These are phyloP conservation scores for Anisogramma anomala DNA, from an alignment of 2,329 filamentous ascomycete species.

Conservation along the genomic window DNA sequence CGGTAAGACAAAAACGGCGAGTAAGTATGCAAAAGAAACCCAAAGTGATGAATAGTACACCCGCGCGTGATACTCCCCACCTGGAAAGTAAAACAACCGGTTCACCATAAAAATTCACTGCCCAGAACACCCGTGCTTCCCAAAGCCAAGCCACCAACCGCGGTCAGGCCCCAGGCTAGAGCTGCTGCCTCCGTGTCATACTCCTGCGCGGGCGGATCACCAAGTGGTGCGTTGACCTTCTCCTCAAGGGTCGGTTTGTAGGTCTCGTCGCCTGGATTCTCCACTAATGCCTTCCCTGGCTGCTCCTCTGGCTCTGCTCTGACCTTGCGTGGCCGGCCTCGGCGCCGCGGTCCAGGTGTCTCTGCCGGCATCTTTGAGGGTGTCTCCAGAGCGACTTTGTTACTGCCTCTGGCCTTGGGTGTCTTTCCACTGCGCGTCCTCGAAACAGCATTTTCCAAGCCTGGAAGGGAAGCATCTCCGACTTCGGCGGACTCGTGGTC, in stretches of 20 bases:
- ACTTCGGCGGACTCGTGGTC: conserved; percentile 16
- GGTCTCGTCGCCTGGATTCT: conserved; percentile 20
- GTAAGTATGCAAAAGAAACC: not conserved
- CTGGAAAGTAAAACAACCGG: not conserved
- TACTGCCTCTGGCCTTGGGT: conserved; percentile 6
- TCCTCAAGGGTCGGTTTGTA: conserved; percentile 29
- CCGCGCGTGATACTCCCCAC: not conserved
- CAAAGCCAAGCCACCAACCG: conserved; percentile 32
- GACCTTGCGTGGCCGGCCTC: conserved; percentile 20
- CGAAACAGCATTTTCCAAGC: no score
- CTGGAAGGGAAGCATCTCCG: not conserved
- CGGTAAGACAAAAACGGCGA: no score
- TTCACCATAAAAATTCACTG: conserved; percentile 32
- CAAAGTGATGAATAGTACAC: not conserved
- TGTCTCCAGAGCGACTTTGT: not conserved
- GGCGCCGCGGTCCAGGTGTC: conserved; percentile 14
- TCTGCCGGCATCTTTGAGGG: conserved; percentile 5
- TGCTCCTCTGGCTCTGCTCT: conserved; percentile 18
- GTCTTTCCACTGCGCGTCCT: conserved; percentile 7
- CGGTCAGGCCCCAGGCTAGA: conserved; percentile 34
- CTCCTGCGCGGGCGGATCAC: conserved; percentile 30
- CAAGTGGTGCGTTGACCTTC: conserved; percentile 23
- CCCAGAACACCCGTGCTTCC: conserved; percentile 36
- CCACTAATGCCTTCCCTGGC: no score
- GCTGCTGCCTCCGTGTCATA: conserved; percentile 36